Base-by-base conservation (phyloP, 768 basidiomycete genomes). In the Coprinopsis sp. region DNA sequence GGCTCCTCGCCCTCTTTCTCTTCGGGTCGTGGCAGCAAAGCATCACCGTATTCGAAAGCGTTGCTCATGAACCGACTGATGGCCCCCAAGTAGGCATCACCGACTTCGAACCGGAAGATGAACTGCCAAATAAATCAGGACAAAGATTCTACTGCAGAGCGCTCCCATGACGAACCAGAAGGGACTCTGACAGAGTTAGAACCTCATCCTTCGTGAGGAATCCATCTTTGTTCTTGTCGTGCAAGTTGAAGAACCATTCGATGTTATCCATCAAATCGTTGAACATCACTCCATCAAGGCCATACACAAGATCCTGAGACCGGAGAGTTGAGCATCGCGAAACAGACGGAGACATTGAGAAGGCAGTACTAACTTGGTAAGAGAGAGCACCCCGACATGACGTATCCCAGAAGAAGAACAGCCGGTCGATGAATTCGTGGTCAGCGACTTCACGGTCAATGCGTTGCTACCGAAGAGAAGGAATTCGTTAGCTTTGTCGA, bases 251-350 rank as follows among this genome's bases (percentile, higher is more conserved):
- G 69, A 98, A 95, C 95, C 95, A 99, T 63, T 96, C 91, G 57
- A 98, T 95, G 54, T 91, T 95, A 47, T 93, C 90, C 96, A 98
- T 97, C 54, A 99, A 68, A 63, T 97, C 96, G 53, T 91, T 94
- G 68, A 90, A 87, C 80, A 97, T 89, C 36, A 96, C 88, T 2
- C 85, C 85, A 55, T 96, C 86, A 39, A 98, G 71, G 1, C 96
- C 95, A 23, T 72, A 76, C 8, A 98, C 84, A 11, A 98, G 71
- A 61, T 98, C 93, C 89, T 97, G 59, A 14, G 49, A 13, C 19
- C 34, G 23, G 14, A 16, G 28, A 6, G n/a, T 5, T 43, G 46
- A 28, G 21, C 34, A 25, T 50, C 21, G 39, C 34, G 45, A 42
- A 23, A 47, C 21, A 28, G 19, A n/a, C 25, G 6, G 30, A 41